These are phyloP conservation scores for Penicillium sp. DNA, from an alignment of 2,329 filamentous ascomycete species.

Conservation along the genomic window DNA sequence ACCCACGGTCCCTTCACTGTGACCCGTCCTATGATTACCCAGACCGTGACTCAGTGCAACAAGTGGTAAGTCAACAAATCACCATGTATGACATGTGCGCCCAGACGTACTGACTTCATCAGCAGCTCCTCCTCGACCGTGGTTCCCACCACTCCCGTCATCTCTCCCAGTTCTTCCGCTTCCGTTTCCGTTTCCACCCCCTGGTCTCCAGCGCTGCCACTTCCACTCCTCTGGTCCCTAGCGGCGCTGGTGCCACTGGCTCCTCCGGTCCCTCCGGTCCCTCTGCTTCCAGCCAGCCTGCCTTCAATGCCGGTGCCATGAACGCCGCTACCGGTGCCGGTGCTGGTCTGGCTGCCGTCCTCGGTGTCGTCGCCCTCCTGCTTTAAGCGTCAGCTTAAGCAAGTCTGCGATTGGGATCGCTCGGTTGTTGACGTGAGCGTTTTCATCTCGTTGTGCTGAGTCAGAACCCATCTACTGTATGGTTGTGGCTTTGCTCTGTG, in stretches of 20 bases:
- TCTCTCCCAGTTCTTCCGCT: constrained; percentile 9
- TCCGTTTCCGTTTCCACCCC: constrained; percentile 14
- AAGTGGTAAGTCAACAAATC: constrained; percentile 32
- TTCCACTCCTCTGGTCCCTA: constrained; percentile 23
- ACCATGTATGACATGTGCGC: not conserved
- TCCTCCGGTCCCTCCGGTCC: constrained; percentile 19
- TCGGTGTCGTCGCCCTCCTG: constrained; percentile 48
- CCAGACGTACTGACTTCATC: constrained; percentile 3
- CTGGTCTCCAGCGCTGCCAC: constrained; percentile 15
- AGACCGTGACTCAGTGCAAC: constrained; percentile 49
- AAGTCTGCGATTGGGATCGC: constrained; percentile 2
- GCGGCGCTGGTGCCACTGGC: constrained; percentile 11
- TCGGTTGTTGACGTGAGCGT: constrained; percentile 1
- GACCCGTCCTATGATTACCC: constrained; percentile 48
- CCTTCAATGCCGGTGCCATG: constrained; percentile 49
- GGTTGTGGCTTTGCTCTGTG: not conserved
- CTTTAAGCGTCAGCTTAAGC: constrained; percentile 33
- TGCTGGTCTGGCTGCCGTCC: constrained; percentile 50
- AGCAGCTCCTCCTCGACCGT: constrained; percentile 22
- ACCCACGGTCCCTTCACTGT: constrained; percentile 66
- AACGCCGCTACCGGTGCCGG: constrained; percentile 46
- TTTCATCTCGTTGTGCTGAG: not conserved
- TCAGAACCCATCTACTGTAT: not conserved
- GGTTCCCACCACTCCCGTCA: constrained; percentile 18
- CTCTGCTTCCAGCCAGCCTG: constrained; percentile 17